Evolutionary conservation across 2,329 filamentous ascomycete species (phyloP), one percentile per base, ranked within the genome.

Genomic region (Triangularia setosa): DNA sequence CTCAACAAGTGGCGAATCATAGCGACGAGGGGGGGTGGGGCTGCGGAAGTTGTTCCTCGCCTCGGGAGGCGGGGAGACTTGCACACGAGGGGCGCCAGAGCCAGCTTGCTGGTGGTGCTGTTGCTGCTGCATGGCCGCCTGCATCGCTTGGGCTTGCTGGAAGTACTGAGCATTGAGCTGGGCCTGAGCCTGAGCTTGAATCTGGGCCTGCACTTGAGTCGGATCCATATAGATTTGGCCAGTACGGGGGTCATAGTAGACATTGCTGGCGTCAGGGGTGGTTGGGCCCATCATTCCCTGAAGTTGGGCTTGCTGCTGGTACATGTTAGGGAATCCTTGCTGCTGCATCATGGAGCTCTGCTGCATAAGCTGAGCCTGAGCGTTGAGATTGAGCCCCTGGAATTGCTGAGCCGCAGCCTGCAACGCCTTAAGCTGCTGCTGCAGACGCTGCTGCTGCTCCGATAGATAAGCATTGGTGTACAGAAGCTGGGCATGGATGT

Each of bases 391-490:
- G 78, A 96, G 81, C 69, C 86, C 87, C 75, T 93, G 90, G 73
- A 93, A 90, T 77, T 93, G 90, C 78, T 93, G 90, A 65, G 92
- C 90, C 40, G 91, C 90, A 60, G 89, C 88, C 73, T 94, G 95
- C 24, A 97, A 87, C 69, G 82, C 91, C 70, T 92, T 86, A 69
- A 98, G 84, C 79, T 98, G 93, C 79, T 97, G 93, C 79, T 98
- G 93, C 60, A 98, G 87, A 69, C 91, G 90, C 79, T 97, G 93
- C 79, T 98, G 94, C 79, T 97, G 93, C 74, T 97, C 92, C 48
- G 93, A 92, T 59, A 99, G 84, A 74, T 96, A 96, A 75, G 95
- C 80, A 76, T 97, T 97, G 72, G 93, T 96, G 64, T 92, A 90
- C 73, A 97, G 86, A 68, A 98, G 83, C 78, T 97, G 92, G 61